Evolutionary conservation across 768 basidiomycete genomes (phyloP).

Genomic region (Polyporus arcularius): DNA sequence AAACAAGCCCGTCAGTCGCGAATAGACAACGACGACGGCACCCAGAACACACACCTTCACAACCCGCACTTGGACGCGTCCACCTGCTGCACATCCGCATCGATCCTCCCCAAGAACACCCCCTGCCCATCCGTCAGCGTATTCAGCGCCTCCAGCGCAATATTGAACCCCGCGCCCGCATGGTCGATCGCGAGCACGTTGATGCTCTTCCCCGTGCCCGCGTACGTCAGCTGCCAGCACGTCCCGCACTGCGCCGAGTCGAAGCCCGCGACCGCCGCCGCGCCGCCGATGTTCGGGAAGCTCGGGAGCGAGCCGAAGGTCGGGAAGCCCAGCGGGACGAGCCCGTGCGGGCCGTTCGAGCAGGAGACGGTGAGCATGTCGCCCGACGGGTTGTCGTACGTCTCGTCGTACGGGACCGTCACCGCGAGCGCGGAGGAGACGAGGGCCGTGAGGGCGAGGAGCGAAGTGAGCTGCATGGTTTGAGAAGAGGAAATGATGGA

Average conservation of each 20-base stretch:
- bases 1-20: not conserved
- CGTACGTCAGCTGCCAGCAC: conserved; percentile 35
- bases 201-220: conserved; percentile 24
- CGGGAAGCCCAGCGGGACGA: conserved; percentile 34
- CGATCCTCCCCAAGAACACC: conserved; percentile 46
- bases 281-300: conserved; percentile 41
- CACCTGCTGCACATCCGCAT: conserved; percentile 46
- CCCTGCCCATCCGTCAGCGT: conserved; percentile 43
- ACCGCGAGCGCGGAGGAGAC: conserved; percentile 17
- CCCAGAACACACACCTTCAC: not conserved
- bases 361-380: conserved; percentile 37
- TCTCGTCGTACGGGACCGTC: conserved; percentile 39
- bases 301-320: conserved; percentile 39
- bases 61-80: conserved; percentile 52
- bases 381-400: conserved; percentile 34
- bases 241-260: conserved; percentile 35
- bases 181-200: conserved; percentile 35
- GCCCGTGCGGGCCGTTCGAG: conserved; percentile 40
- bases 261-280: conserved; percentile 31
- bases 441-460: conserved; percentile 19
- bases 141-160: conserved; percentile 38
- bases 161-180: conserved; percentile 35
- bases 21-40: not conserved
- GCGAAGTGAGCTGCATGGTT: conserved; percentile 32
- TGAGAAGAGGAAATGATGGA: no score